phyloP scores from a whole-genome alignment of 768 basidiomycete species.

The Calocybe gangraenosa region DNA sequence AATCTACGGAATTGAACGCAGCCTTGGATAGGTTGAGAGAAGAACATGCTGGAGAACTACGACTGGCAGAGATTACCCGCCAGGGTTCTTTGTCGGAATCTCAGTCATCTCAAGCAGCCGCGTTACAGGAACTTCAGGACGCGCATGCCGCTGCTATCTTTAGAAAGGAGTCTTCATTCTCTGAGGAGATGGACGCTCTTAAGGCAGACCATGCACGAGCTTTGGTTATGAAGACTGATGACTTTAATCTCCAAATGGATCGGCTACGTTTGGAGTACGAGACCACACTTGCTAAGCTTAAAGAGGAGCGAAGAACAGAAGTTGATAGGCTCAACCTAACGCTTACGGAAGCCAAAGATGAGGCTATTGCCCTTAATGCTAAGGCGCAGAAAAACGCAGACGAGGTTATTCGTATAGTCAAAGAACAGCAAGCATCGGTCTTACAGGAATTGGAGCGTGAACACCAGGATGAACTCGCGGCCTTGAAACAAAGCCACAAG shows the following conservation, averaged over 20 bases:
- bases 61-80: constrained; percentile 70
- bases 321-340: constrained; percentile 41
- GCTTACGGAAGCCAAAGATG: constrained; percentile 43
- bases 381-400: constrained; percentile 45
- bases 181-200: constrained; percentile 61
- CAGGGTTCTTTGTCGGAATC: constrained; percentile 75
- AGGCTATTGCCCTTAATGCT: constrained; percentile 29
- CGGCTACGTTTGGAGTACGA: constrained; percentile 60
- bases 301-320: constrained; percentile 51
- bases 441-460: constrained; percentile 52
- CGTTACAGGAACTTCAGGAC: constrained; percentile 64
- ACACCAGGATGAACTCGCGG: constrained; percentile 52
- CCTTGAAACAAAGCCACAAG: constrained; percentile 46
- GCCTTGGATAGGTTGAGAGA: constrained; percentile 67
- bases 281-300: constrained; percentile 43
- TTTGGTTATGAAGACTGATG: constrained; percentile 54
- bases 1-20: constrained; percentile 55
- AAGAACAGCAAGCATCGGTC: constrained; percentile 51
- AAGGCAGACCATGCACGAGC: constrained; percentile 58
- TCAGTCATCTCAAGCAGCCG: constrained; percentile 57
- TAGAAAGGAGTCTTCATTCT: constrained; percentile 61
- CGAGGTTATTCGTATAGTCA: constrained; percentile 38
- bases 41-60: constrained; percentile 71
- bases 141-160: constrained; percentile 65
- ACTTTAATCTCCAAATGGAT: constrained; percentile 55